Evolutionary conservation across 305 asterid genomes (phyloP).

Genomic region (Euphrasia arctica): DNA sequence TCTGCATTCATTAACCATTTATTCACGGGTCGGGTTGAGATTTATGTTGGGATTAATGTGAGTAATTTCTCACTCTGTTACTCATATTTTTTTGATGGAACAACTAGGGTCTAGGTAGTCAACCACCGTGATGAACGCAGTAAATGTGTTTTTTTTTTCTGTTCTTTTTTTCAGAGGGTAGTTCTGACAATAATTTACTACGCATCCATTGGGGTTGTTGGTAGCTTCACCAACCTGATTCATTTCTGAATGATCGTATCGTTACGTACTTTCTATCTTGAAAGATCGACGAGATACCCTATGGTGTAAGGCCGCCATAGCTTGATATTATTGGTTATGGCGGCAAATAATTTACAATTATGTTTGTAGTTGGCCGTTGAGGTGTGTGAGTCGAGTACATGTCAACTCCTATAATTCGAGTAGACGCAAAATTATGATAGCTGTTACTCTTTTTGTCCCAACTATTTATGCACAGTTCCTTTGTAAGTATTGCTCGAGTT

Average conservation of each 20-base stretch:
- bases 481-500: too few relatives aligned
- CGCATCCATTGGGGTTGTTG: slow-evolving; percentile 28
- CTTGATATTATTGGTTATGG: neutral
- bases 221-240: slow-evolving; percentile 16
- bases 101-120: slow-evolving; percentile 24
- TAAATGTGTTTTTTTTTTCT: slow-evolving; percentile 22
- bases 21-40: neutral
- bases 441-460: neutral
- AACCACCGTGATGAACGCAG: slow-evolving; percentile 22
- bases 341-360: neutral
- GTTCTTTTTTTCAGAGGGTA: slow-evolving; percentile 5
- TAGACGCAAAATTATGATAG: neutral
- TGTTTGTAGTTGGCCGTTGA: neutral
- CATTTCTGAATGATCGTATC: neutral
- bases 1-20: too few relatives aligned
- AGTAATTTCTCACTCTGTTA: neutral
- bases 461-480: too few relatives aligned
- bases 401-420: neutral
- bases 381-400: neutral
- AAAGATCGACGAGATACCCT: too few relatives aligned
- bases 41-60: neutral
- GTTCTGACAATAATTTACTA: slow-evolving; percentile 25
- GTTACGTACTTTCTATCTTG: too few relatives aligned
- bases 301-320: too few relatives aligned
- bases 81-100: neutral